Base-by-base conservation (phyloP, 305 asterid species). In the Rubia occidens region DNA sequence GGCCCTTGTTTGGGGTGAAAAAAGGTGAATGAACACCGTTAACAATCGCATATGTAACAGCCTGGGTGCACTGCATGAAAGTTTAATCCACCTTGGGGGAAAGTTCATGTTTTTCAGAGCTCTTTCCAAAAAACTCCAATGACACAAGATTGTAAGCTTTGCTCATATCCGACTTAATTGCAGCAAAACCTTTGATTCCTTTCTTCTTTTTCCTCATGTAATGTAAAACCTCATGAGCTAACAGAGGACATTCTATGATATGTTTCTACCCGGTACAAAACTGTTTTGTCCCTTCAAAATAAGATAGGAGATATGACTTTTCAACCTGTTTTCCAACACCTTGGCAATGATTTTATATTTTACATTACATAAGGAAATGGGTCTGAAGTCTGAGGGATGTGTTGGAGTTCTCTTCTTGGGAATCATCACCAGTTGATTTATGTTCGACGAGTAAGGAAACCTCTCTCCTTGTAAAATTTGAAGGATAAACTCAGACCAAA, bases 301-400 rank as follows among this genome's bases (percentile, higher is more conserved):
- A 0, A 61, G 2, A 4, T 1, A 0, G 11, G n/a, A 4, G 1
- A 61, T 18, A 5, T 6, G 1, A 0, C 0, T 4, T 1, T 43
- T 14, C 0, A 61, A 7, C 0, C 24, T 2, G 2, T 13, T 35
- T 5, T 45, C 0, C 0, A 61, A 0, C 1, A 4, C 5, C 17
- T 61, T 35, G 0, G 47, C 37, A 13, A 20, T 18, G 0, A 61
- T 9, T 2, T 61, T 61, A 0, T 32, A 61, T 1, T 32, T 20
- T 1, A 61, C 66, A 32, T 35, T 61, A 14, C 66, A 61, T 2
- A 61, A 11, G 0, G 11, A 7, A 1, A 61, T 61, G 1, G 66
- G 66, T 10, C 66, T 14, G 20, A 44, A 44, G 3, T 44, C 49
- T 2, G 11, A 9, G 0, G 2, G 14, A 1, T 44, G 49, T 2